A percentile compares a stretch with the other conserved stretches of the same genome.
Conservation (phyloP, 805 yeast genomes). For the Wickerhamiella qilinensis region DNA sequence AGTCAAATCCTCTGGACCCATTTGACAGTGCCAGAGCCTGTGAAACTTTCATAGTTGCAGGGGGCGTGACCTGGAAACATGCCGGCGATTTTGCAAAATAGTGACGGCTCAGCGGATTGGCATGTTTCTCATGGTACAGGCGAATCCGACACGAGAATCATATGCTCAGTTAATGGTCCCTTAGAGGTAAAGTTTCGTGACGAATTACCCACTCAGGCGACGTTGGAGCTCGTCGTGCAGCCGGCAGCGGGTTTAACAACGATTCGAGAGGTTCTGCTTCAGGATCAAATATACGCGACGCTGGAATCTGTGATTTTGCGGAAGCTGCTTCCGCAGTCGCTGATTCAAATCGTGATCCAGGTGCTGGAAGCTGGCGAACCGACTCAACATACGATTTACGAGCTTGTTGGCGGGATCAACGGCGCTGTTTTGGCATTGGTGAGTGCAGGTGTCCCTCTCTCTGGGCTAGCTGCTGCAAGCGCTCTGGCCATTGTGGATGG, state of each 20-base stretch:
- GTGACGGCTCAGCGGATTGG: conserved; percentile 68
- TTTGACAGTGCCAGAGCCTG: no score
- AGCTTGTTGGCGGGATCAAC: conserved; percentile 56
- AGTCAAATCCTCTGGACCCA: no score
- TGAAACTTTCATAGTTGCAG: no score
- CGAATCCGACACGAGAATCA: conserved; percentile 31
- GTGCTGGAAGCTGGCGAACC: conserved; percentile 38
- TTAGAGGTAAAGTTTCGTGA: conserved; percentile 70
- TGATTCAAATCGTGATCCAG: conserved; percentile 55
- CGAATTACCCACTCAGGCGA: conserved; percentile 65
- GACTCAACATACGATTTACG: conserved; percentile 26
- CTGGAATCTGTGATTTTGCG: conserved; percentile 45
- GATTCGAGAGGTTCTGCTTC: conserved; percentile 61
- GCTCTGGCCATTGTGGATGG: conserved; percentile 26
- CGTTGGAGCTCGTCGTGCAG: conserved; percentile 60
- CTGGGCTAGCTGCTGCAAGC: conserved; percentile 43
- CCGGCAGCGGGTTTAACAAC: conserved; percentile 62
- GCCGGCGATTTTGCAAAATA: conserved; percentile 24
- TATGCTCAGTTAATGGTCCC: conserved; percentile 81
- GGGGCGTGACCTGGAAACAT: no score
- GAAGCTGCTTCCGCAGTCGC: conserved; percentile 60
- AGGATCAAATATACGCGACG: conserved; percentile 49
- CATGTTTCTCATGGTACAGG: conserved; percentile 22
- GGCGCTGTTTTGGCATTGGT: conserved; percentile 52
- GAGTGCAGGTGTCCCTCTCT: conserved; percentile 63